Base-by-base conservation (phyloP, 1,139 yeast genomes). In the Pneumocystis jirovecii region DNA sequence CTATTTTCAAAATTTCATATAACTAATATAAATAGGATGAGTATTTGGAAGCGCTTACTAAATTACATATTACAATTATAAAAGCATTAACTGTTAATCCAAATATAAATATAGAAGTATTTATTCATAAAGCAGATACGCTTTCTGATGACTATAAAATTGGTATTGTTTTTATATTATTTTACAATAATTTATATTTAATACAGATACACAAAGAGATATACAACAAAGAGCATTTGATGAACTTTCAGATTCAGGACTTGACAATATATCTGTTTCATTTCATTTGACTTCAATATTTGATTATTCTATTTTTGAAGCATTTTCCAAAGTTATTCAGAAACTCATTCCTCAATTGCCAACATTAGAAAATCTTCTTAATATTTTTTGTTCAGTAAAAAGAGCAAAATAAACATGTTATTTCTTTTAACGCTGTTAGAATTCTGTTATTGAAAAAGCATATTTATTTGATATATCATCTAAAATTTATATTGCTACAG, bases 151-250 rank as follows among this genome's bases (percentile, higher is more conserved):
- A 93, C 74, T 93, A 89, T 74, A 81, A 66, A 61, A 67, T 67
- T 4, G 61, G 61, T 44, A 50, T 3, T 25, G 25, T 25, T 50
- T 25, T 12, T 57, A 25, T 12, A 1, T 25, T 39, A n/a, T 50
- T 12, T 12, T 21, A 15, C 17, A 25, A 4, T 15, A 25, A 35
- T n/a, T 25, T 61, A 37, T 21, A 34, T 61, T 31, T 17, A 37
- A 96, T 67, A 81, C 89, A 63, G 98, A 93, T 75, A 95, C 97
- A 17, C 97, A 91, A 74, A 81, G 97, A 72, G 98, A 93, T 74
- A 93, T 93, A 64, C 90, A 90, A 89, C 97, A 91, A 75, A 80
- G 97, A 69, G 89, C 95, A 0, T 95, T 95, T 12, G 98, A 93
- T 74, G 97, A 91, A 73, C 79, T 93, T 64, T 79, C 87, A 66